phyloP scores from a whole-genome alignment of 169 alveolate species.

The Plasmodium vinckei region DNA sequence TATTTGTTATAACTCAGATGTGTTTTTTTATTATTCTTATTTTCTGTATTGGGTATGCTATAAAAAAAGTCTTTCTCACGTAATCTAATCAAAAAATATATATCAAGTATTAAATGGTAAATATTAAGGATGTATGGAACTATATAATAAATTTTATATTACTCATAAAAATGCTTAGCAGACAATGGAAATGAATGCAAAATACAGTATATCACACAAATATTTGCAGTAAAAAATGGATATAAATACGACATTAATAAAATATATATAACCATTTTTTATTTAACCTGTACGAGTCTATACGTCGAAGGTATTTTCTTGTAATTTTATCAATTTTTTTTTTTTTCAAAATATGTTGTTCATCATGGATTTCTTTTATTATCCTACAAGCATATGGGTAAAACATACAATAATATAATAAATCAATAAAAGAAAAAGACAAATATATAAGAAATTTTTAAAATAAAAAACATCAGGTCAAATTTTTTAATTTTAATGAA shows the following conservation, averaged over 20 bases:
- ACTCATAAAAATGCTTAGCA: too few relatives aligned
- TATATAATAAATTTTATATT: neutral
- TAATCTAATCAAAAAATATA: constrained; percentile 26
- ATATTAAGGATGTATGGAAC: neutral
- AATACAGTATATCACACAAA: neutral
- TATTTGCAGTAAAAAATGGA: neutral
- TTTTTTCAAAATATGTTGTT: constrained; percentile 31
- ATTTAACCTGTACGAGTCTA: constrained; percentile 71
- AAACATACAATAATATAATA: neutral
- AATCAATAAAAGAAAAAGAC: constrained; percentile 17
- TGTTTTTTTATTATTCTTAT: constrained; percentile 12
- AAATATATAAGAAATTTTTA: constrained; percentile 7
- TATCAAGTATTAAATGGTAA: neutral
- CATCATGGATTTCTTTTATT: constrained; percentile 55
- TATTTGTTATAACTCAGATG: constrained; percentile 43
- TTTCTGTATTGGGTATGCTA: constrained; percentile 22
- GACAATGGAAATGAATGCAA: neutral
- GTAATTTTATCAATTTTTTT: constrained; percentile 75
- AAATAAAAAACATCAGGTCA: constrained; percentile 3
- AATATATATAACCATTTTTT: neutral
- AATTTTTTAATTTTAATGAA: neutral
- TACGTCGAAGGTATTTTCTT: constrained; percentile 52
- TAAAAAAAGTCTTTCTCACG: constrained; percentile 42
- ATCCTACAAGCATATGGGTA: constrained; percentile 18
- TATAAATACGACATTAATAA: neutral